Evolutionary conservation across 2,329 filamentous ascomycete species (phyloP).

Genomic region (Hirsutella rhossiliensis): DNA sequence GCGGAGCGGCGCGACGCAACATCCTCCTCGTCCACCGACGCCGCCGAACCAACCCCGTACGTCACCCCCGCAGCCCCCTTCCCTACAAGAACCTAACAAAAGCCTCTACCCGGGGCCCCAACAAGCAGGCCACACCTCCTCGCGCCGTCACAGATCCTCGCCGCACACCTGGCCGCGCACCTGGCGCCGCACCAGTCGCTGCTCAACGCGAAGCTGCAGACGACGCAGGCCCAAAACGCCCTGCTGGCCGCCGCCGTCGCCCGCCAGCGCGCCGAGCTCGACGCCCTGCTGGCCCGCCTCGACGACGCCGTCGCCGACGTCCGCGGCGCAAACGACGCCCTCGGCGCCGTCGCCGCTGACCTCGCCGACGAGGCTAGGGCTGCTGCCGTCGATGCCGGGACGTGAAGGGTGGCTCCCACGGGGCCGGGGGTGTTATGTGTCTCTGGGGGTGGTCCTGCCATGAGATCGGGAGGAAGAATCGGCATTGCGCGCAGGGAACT

Average conservation of each 20-base stretch:
- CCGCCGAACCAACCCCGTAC: conserved; percentile 31
- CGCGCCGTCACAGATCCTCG: conserved; percentile 36
- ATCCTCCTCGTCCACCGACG: conserved; percentile 9
- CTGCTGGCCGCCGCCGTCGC: conserved; percentile 37
- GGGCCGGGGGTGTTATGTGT: too few species aligned
- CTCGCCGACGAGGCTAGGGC: conserved; percentile 37
- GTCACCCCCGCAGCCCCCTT: conserved; percentile 8
- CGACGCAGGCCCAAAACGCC: conserved; percentile 44
- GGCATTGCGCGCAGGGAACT: too few species aligned
- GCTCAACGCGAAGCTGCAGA: conserved; percentile 45
- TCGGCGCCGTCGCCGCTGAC: conserved; percentile 33
- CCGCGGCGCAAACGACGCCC: conserved; percentile 35
- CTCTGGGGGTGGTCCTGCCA: too few species aligned
- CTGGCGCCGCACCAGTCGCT: conserved; percentile 40
- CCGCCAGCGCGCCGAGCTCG: conserved; percentile 43
- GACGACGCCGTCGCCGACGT: conserved; percentile 43
- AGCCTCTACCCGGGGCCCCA: not conserved
- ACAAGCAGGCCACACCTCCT: conserved; percentile 40
- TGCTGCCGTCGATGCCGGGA: conserved; percentile 2
- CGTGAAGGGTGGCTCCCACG: too few species aligned
- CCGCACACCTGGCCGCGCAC: conserved; percentile 42
- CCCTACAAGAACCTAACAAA: not conserved
- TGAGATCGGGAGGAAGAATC: too few species aligned
- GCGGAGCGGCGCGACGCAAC: conserved; percentile 13
- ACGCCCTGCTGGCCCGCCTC: conserved; percentile 33